Conservation (phyloP, 2,329 filamentous ascomycete genomes). For the Alternaria metachromatica region DNA sequence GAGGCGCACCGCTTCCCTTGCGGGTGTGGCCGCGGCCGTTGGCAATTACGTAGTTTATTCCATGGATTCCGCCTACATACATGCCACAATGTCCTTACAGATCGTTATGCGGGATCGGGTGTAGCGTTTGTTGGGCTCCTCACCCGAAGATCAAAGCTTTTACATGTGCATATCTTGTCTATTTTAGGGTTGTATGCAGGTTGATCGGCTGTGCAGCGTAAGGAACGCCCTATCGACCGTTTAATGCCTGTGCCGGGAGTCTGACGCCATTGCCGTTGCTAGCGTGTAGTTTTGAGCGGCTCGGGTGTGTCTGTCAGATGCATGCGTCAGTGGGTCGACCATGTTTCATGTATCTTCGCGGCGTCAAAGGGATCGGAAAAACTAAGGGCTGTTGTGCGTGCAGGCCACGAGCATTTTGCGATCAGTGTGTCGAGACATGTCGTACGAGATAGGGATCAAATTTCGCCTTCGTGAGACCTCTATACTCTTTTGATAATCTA, state of each 20-base stretch:
- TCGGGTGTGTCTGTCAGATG: background rate
- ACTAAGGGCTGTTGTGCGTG: background rate
- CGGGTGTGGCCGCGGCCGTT: background rate
- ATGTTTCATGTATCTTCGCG: background rate
- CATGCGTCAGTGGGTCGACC: background rate
- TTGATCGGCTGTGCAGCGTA: background rate
- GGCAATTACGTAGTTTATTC: background rate
- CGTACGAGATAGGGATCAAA: background rate
- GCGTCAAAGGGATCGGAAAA: background rate
- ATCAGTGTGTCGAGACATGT: background rate
- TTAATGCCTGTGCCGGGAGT: background rate
- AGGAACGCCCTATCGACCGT: constrained; percentile 7
- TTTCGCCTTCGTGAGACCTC: background rate
- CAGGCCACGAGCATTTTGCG: background rate
- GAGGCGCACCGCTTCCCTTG: background rate
- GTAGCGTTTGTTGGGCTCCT: background rate
- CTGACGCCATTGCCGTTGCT: constrained; percentile 1
- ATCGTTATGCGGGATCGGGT: background rate
- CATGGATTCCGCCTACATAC: background rate
- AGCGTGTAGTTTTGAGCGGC: background rate
- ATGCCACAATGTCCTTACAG: constrained; percentile 1
- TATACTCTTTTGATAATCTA: background rate
- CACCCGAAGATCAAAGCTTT: background rate
- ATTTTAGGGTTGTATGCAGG: background rate
- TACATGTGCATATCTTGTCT: background rate